Percentiles rank a stretch among this genome's conserved stretches.
Conservation (phyloP, 2,329 filamentous ascomycete genomes). For the Fusarium setosum region DNA sequence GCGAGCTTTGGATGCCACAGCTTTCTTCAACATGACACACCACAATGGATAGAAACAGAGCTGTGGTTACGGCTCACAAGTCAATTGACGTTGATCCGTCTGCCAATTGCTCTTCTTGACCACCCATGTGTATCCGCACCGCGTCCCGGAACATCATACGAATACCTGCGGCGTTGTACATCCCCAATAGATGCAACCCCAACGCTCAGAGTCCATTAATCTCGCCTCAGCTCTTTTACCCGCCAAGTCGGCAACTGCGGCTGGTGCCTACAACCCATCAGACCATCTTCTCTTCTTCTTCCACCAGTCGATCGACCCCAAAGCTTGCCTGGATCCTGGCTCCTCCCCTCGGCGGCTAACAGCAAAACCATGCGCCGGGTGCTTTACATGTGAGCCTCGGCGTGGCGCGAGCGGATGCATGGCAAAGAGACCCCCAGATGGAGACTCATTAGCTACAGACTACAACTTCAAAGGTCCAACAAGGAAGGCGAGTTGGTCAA, state of each 20-base stretch:
- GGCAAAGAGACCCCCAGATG: conserved; percentile 16
- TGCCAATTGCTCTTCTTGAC: not conserved
- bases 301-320: conserved; percentile 2
- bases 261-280: conserved; percentile 14
- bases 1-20: not conserved
- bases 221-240: not conserved
- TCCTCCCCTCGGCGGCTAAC: too few relatives aligned
- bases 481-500: conserved; percentile 33
- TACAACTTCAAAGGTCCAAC: too few relatives aligned
- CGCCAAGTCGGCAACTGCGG: conserved; percentile 36
- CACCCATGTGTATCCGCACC: not conserved
- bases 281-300: not conserved
- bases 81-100: too few relatives aligned
- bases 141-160: not conserved
- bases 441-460: conserved; percentile 4
- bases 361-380: too few relatives aligned
- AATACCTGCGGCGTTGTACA: not conserved
- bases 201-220: not conserved
- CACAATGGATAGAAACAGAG: too few relatives aligned
- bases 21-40: not conserved
- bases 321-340: not conserved
- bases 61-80: too few relatives aligned
- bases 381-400: conserved; percentile 37
- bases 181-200: not conserved
- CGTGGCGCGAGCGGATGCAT: conserved; percentile 32